Evolutionary conservation across 345 rosid species (phyloP).

Genomic region (Excoecaria agallocha): DNA sequence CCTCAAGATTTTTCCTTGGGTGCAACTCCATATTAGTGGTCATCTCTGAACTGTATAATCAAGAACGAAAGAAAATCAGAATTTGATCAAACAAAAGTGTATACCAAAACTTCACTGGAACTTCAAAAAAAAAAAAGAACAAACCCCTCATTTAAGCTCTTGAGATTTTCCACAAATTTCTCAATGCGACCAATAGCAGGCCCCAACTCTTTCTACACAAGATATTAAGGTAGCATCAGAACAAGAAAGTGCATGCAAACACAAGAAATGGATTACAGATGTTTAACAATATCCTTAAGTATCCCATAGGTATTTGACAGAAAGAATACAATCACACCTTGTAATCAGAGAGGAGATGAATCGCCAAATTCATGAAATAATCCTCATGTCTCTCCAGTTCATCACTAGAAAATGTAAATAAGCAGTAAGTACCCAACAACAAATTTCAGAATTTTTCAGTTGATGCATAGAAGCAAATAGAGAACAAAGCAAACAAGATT

Average conservation of each 20-base stretch:
- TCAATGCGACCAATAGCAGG: slow-evolving; percentile 68
- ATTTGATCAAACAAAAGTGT: slow-evolving; percentile 7
- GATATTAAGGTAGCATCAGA: slow-evolving; percentile 6
- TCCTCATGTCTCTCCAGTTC: slow-evolving; percentile 84
- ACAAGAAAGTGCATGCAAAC: background rate
- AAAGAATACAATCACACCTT: slow-evolving; percentile 43
- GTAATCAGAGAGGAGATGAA: slow-evolving; percentile 63
- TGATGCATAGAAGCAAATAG: background rate
- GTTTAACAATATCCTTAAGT: background rate
- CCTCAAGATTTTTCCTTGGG: slow-evolving; percentile 84
- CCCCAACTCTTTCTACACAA: slow-evolving; percentile 70
- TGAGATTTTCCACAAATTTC: slow-evolving; percentile 85
- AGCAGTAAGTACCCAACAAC: slow-evolving; percentile 24
- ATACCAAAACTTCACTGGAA: slow-evolving; percentile 7
- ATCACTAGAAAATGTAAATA: slow-evolving; percentile 49
- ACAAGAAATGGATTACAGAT: background rate
- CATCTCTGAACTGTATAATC: slow-evolving; percentile 53
- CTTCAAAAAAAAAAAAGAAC: slow-evolving; percentile 16
- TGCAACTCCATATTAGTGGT: slow-evolving; percentile 40
- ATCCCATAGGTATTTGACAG: background rate
- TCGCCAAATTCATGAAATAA: slow-evolving; percentile 64
- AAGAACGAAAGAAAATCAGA: slow-evolving; percentile 17
- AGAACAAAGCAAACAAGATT: background rate
- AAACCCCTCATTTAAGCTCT: slow-evolving; percentile 64
- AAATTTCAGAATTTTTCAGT: background rate